Evolutionary conservation across 2,329 filamentous ascomycete species (phyloP).

Genomic region (Sclerotinia spermophila): DNA sequence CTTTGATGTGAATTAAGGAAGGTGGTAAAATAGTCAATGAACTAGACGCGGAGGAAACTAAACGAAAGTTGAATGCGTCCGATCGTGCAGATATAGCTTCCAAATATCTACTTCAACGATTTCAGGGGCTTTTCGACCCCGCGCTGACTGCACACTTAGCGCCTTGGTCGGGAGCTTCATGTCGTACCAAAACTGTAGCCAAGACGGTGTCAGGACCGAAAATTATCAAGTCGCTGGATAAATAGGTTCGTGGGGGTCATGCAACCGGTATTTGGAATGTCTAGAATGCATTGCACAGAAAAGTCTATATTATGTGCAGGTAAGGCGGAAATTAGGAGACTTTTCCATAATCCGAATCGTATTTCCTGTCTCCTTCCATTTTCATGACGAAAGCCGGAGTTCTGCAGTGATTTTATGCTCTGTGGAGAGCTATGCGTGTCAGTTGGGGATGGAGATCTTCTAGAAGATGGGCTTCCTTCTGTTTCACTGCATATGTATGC

Average conservation of each 20-base stretch:
- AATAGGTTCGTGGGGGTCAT: constrained; percentile 15
- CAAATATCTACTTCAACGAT: background rate
- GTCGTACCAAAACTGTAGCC: background rate
- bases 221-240: constrained; percentile 3
- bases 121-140: background rate
- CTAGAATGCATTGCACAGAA: background rate
- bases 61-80: constrained; percentile 14
- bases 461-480: constrained; percentile 11
- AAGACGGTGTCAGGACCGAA: background rate
- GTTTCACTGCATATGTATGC: constrained; percentile 16
- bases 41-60: constrained; percentile 9
- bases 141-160: constrained; percentile 3
- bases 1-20: constrained; percentile 5
- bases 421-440: background rate
- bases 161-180: background rate
- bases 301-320: background rate
- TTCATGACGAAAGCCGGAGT: background rate
- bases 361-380: constrained; percentile 5
- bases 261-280: background rate
- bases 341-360: background rate
- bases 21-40: background rate
- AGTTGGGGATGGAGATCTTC: constrained; percentile 9
- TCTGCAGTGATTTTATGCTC: background rate
- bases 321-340: background rate
- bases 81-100: constrained; percentile 10